A percentile compares a stretch with the other conserved stretches of the same genome.
These are phyloP conservation scores for Xylaria longipes DNA, from an alignment of 495 filamentous ascomycete species.

Conservation along the genomic window DNA sequence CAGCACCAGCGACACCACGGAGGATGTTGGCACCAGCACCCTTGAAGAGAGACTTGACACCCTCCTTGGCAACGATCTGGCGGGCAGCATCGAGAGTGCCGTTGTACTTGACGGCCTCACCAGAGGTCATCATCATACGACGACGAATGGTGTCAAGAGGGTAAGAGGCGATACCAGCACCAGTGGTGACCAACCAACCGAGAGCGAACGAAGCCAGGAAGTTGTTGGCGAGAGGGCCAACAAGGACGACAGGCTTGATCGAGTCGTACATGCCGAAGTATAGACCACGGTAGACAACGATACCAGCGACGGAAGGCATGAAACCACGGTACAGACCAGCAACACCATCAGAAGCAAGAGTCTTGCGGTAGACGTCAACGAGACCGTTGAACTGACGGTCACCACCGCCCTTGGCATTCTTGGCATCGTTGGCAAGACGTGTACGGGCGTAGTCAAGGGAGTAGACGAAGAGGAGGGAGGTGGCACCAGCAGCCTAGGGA, in stretches of 20 bases:
- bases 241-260: conserved; percentile 96
- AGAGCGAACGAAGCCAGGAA: conserved; percentile 99
- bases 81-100: conserved; percentile 89
- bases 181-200: conserved; percentile 99
- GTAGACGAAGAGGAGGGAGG: conserved; percentile 99
- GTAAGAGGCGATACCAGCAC: conserved; percentile 99
- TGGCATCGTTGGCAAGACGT: conserved; percentile 99
- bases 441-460: conserved; percentile 99
- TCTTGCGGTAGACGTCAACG: conserved; percentile 99
- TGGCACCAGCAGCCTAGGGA: conserved; percentile 92
- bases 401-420: conserved; percentile 94
- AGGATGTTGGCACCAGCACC: conserved; percentile 99
- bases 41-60: conserved; percentile 99
- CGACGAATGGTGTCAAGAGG: conserved; percentile 99
- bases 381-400: conserved; percentile 99
- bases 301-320: conserved; percentile 97
- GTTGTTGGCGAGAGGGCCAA: conserved; percentile 91
- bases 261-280: conserved; percentile 99
- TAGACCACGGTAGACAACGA: conserved; percentile 99
- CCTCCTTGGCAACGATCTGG: conserved; percentile 97
- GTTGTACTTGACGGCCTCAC: conserved; percentile 99
- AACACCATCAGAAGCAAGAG: conserved; percentile 95
- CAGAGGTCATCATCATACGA: conserved; percentile 99
- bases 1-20: conserved; percentile 99
- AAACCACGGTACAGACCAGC: conserved; percentile 99